A percentile compares a stretch with the other conserved stretches of the same genome.
Conservation (phyloP, 2,329 filamentous ascomycete species). For the Nannizziopsis barbatae region DNA sequence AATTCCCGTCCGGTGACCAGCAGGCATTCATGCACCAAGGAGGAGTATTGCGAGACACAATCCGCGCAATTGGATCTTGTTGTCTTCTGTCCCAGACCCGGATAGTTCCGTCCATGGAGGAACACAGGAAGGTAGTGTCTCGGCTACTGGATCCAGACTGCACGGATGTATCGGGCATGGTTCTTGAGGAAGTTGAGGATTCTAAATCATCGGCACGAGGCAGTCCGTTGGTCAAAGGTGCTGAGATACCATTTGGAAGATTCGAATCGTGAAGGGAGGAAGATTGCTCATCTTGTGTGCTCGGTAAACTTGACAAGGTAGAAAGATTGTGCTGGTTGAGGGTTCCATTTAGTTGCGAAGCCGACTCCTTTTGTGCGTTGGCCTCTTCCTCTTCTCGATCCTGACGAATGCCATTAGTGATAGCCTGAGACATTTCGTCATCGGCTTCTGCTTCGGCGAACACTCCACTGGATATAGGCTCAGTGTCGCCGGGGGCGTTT, state of each 20-base stretch:
- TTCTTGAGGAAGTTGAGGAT: constrained; percentile 17
- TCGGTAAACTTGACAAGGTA: background rate
- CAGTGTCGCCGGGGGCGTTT: constrained; percentile 43
- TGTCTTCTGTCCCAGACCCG: constrained; percentile 49
- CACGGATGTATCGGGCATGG: constrained; percentile 18
- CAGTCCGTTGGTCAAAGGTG: constrained; percentile 31
- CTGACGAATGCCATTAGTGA: constrained; percentile 47
- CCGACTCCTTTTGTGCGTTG: constrained; percentile 21
- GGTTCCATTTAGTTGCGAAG: constrained; percentile 10
- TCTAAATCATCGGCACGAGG: constrained; percentile 35
- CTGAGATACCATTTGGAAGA: constrained; percentile 19
- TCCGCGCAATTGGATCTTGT: constrained; percentile 64
- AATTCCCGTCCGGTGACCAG: constrained; percentile 93
- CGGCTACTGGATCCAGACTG: constrained; percentile 38
- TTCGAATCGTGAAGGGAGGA: constrained; percentile 10
- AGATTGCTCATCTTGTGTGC: constrained; percentile 6
- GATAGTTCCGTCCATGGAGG: constrained; percentile 44
- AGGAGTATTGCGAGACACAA: constrained; percentile 63
- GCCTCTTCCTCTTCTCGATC: constrained; percentile 21
- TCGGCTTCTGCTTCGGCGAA: constrained; percentile 70
- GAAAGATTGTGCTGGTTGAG: background rate
- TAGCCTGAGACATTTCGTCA: constrained; percentile 65
- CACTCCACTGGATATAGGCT: constrained; percentile 43
- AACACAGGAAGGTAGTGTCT: constrained; percentile 74
- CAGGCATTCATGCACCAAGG: constrained; percentile 97